Base-by-base conservation (phyloP, 2,329 filamentous ascomycete species). In the Exophiala bonariae region DNA sequence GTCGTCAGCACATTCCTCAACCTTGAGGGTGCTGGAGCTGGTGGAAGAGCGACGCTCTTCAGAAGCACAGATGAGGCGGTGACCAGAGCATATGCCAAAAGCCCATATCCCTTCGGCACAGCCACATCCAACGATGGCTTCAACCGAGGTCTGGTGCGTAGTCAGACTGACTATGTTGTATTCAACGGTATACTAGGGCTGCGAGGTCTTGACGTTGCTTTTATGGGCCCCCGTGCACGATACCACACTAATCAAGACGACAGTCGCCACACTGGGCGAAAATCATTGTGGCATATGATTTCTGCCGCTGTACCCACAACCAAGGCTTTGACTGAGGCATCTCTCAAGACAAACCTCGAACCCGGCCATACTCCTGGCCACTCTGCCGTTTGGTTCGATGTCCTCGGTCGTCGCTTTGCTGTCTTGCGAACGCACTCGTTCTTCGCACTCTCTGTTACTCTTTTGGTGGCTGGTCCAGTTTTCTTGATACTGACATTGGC, bases 231-330 rank as follows among this genome's bases (percentile, higher is more conserved):
- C 1, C 80, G 93, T 42, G 80, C 89, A 16, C 77, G 88, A 47
- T 99, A 99, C 61, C 93, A 99, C 64, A 97, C 92, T 0, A 80
- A 89, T 51, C 83, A 96, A 62, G 93, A 99, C 64, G 89, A 95
- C 63, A 77, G 84, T 2, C 81, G 81, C 31, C 89, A 96, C 66
- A 86, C 90, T 2, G 76, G 67, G 46, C 63, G 66, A 48, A 73
- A 79, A 41, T 83, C 81, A 3, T 68, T 97, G 16, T 97, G 91
- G 91, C 91, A 97, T 66, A 97, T 99, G 93, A 76, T 99, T 30
- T 95, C 89, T 30, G 85, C 85, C 11, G 83, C 90, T 4, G 70
- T 96, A 18, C 80, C 83, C 5, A 93, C 91, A 0, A 82, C 88
- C 17, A 77, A 85, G 59, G 76, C 76, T 1, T 75, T 97, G 34